These are phyloP conservation scores for Beta corolliflora DNA, from an alignment of 179 eudicot genomes.

Conservation along the genomic window DNA sequence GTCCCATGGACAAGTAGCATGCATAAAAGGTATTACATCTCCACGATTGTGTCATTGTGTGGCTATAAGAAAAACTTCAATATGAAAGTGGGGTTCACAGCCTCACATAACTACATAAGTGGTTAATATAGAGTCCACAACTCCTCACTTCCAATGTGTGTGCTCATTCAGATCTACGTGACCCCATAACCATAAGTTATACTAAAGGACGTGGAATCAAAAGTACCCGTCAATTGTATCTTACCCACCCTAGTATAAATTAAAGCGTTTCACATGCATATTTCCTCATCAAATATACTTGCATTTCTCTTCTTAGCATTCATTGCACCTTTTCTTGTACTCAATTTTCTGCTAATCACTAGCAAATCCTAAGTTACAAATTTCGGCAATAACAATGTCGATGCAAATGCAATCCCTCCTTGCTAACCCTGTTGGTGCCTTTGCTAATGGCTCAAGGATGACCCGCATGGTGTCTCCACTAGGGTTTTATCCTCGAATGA, in stretches of 20 bases:
- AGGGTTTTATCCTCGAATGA: conserved; percentile 15
- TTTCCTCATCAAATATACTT: not conserved
- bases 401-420: conserved; percentile 40
- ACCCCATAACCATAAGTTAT: conserved; percentile 14
- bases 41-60: not conserved
- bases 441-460: conserved; percentile 14
- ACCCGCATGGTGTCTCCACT: not conserved
- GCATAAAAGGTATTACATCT: not conserved
- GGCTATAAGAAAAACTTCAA: not conserved
- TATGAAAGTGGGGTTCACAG: no score
- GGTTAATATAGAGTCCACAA: conserved; percentile 14
- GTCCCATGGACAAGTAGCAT: not conserved
- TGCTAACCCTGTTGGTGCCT: conserved; percentile 31
- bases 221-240: not conserved
- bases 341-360: conserved; percentile 9
- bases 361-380: not conserved
- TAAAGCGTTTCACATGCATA: not conserved
- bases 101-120: not conserved
- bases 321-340: not conserved
- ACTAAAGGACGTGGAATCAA: conserved; percentile 38
- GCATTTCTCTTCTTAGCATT: not conserved
- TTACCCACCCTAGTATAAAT: conserved; percentile 11
- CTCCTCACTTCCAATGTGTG: conserved; percentile 10
- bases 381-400: conserved; percentile 36
- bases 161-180: conserved; percentile 31